Conservation (phyloP, 768 basidiomycete species). For the Scleroderma bovista region DNA sequence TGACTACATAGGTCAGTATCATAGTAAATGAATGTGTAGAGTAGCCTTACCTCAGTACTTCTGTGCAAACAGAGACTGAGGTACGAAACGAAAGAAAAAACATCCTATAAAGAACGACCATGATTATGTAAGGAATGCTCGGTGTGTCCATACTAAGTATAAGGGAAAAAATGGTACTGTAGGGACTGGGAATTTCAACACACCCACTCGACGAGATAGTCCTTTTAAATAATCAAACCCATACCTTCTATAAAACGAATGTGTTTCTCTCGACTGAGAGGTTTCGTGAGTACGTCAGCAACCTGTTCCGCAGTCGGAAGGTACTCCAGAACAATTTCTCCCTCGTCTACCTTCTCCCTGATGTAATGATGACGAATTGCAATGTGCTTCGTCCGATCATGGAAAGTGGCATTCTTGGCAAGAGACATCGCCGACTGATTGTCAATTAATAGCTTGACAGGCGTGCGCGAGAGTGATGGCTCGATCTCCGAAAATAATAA, state of each 20-base stretch:
- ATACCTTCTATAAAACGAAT: not conserved
- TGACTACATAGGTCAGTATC: too few relatives aligned
- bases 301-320: constrained; percentile 15
- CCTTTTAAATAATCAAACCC: not conserved
- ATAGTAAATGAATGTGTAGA: too few relatives aligned
- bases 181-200: not conserved
- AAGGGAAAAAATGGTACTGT: too few relatives aligned
- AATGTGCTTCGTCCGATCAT: constrained; percentile 1
- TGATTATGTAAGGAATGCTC: too few relatives aligned
- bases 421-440: constrained; percentile 1
- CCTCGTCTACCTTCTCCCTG: too few relatives aligned
- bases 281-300: constrained; percentile 28
- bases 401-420: not conserved
- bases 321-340: too few relatives aligned
- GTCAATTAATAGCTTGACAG: constrained; percentile 10
- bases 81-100: too few relatives aligned
- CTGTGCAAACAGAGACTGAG: too few relatives aligned
- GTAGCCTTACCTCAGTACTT: too few relatives aligned
- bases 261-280: not conserved
- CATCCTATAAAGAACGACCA: too few relatives aligned
- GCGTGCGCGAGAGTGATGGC: not conserved
- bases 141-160: too few relatives aligned
- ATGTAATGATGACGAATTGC: not conserved
- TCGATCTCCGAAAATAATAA: constrained; percentile 15
- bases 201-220: not conserved